Evolutionary conservation across 2,329 filamentous ascomycete genomes (phyloP), one percentile per base, ranked within the genome.

Genomic region (Pseudopyricularia javanii): DNA sequence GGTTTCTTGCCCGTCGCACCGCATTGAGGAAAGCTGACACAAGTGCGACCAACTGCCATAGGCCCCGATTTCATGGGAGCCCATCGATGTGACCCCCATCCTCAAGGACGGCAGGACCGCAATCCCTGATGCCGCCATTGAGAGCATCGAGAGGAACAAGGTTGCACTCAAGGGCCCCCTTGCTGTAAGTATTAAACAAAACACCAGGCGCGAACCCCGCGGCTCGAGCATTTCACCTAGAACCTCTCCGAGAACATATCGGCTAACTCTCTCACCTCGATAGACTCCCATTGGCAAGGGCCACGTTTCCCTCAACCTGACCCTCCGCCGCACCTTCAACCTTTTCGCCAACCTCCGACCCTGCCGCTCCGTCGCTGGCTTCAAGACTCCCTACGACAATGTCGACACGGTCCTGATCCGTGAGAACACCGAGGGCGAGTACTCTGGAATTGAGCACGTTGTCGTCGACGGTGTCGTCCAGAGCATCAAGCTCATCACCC

Each of bases 391-490:
- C 58, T 97, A 98, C 81, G 86, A 95, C 73, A 82, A 93, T 72
- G 88, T 98, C 70, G 93, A 98, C 71, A 83, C 97, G 62, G 95
- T 91, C 83, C 96, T 98, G 74, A 96, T 98, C 74, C 93, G 93
- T 75, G 93, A 98, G 80, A 98, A 98, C 80, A 98, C 93, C 68
- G 93, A 98, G 81, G 93, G 93, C 67, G 93, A 98, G 79, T 98
- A 98, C 81, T 96, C 90, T 59, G 93, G 93, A 57, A 84, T 98
- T 57, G 93, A 98, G 81, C 93, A 98, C 78, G 79, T 95, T 89
- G 58, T 93, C 98, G 51, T 80, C 80, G 60, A n/a, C n/a, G 93
- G 93, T 62, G 93, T 98, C 63, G 93, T 98, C 63, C 93, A 98
- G 79, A 96, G 91, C 50, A 87, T 98, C 73, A 98, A 98, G 83